Percentiles rank a stretch among this genome's conserved stretches.
These are phyloP conservation scores for Pelargonium australe DNA, from an alignment of 441 rosid genomes.

Conservation along the genomic window DNA sequence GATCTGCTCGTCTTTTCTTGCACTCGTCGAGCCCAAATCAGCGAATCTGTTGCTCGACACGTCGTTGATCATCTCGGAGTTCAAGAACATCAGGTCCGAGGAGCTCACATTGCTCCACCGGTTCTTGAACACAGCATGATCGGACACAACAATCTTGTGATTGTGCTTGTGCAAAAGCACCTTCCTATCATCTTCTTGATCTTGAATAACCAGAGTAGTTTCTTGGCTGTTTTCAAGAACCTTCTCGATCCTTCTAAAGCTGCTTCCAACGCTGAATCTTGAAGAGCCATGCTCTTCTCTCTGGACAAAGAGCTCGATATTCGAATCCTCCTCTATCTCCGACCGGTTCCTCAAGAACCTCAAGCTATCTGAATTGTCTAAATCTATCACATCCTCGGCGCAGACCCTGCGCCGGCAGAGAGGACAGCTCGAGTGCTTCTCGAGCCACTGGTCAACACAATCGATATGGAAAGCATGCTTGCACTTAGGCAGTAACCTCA, in stretches of 20 bases:
- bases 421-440: conserved; percentile 56
- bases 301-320: conserved; percentile 56
- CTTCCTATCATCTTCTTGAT: conserved; percentile 15
- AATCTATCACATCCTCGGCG: conserved; percentile 37
- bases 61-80: conserved; percentile 57
- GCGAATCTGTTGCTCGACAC: conserved; percentile 51
- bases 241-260: conserved; percentile 46
- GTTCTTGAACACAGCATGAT: conserved; percentile 45
- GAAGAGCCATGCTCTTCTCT: conserved; percentile 64
- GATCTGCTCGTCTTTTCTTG: conserved; percentile 24
- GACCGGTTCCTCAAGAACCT: conserved; percentile 38
- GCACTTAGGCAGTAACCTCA: conserved; percentile 50
- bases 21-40: conserved; percentile 16
- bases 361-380: conserved; percentile 44
- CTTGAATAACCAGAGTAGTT: conserved; percentile 22
- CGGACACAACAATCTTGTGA: conserved; percentile 62
- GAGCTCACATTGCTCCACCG: conserved; percentile 90
- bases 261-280: conserved; percentile 64
- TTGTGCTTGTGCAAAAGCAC: conserved; percentile 44
- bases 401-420: conserved; percentile 51
- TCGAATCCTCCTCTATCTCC: conserved; percentile 40
- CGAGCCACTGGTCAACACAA: conserved; percentile 66
- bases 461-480: conserved; percentile 57
- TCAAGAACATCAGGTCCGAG: conserved; percentile 71
- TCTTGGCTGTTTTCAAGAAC: not conserved